These are phyloP conservation scores for Leccinum boreale DNA, from an alignment of 768 basidiomycete species.

Conservation along the genomic window DNA sequence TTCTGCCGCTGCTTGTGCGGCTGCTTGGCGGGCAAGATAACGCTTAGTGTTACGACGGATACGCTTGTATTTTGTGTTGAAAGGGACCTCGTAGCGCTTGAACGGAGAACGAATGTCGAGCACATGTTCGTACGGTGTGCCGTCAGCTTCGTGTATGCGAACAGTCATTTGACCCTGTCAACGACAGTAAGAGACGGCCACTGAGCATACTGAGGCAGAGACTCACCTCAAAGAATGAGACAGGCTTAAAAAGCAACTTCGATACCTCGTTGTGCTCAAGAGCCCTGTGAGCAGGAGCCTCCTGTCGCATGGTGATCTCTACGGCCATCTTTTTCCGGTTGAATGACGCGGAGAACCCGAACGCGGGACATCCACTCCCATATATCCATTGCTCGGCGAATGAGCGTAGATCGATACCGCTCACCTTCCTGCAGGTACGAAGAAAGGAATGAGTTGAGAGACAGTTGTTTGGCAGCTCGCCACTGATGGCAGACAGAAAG, in stretches of 20 bases:
- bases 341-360: conserved; percentile 86
- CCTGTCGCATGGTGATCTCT: conserved; percentile 91
- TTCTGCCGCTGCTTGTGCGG: conserved; percentile 89
- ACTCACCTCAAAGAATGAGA: conserved; percentile 82
- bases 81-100: conserved; percentile 97
- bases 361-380: conserved; percentile 92
- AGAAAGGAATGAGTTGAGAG: conserved; percentile 90
- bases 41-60: conserved; percentile 94
- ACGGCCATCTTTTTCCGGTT: conserved; percentile 98
- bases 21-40: conserved; percentile 90
- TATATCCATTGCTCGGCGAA: conserved; percentile 99
- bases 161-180: conserved; percentile 93
- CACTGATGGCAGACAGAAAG: conserved; percentile 90
- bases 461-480: conserved; percentile 81
- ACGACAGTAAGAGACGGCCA: conserved; percentile 6
- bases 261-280: conserved; percentile 68
- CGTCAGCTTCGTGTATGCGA: conserved; percentile 98
- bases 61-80: conserved; percentile 98
- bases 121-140: conserved; percentile 98
- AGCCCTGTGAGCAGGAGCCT: conserved; percentile 67
- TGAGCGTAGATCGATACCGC: conserved; percentile 81
- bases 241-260: conserved; percentile 72
- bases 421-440: conserved; percentile 88
- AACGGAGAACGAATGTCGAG: conserved; percentile 82
- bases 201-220: background rate